Base-by-base conservation (phyloP, 805 yeast species). In the Lipomyces yamanashiensis region DNA sequence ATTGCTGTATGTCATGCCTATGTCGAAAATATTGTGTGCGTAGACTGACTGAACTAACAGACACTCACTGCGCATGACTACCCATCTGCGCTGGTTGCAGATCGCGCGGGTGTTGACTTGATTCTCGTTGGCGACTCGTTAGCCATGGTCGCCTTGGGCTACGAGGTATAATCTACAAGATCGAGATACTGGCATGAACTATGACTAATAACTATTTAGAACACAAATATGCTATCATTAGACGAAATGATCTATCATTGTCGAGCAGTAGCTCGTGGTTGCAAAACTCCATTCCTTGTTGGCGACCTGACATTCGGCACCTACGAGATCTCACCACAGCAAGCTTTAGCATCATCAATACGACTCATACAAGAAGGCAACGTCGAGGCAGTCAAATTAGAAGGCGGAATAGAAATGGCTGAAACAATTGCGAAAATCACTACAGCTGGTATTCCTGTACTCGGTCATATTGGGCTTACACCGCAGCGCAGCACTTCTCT, bases 261-360 rank as follows among this genome's bases (percentile, higher is more conserved):
- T 45, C 80, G 82, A 58, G 88, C 98, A 0, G 96, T 92, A 1
- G 74, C 85, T 13, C 79, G 98, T 37, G 96, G 95, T 0, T 82
- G 85, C 40, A 74, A 81, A 1, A 71, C 82, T 17, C 86, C 95
- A 40, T 84, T 90, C 66, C 71, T 92, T 6, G 82, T 93, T 4
- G 95, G 89, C 0, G 99, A 93, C 74, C 76, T 95, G 71, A 96
- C 98, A 1, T 92, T 89, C 77, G 98, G 98, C 0, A 78, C 89
- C 0, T 92, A 85, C 73, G 98, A 93, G 74, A 71, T 80, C 0
- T 82, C 88, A 2, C 75, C 81, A 0, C 80, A 81, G 19, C 84
- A 87, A 66, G 96, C 96, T 1, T 74, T 89, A 2, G 81, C 79
- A 12, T 80, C 86, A 2, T 81, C 91, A 0, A 73, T 87, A 1